Evolutionary conservation across 2,329 filamentous ascomycete genomes (phyloP).

Genomic region (Aspergillus sp.): DNA sequence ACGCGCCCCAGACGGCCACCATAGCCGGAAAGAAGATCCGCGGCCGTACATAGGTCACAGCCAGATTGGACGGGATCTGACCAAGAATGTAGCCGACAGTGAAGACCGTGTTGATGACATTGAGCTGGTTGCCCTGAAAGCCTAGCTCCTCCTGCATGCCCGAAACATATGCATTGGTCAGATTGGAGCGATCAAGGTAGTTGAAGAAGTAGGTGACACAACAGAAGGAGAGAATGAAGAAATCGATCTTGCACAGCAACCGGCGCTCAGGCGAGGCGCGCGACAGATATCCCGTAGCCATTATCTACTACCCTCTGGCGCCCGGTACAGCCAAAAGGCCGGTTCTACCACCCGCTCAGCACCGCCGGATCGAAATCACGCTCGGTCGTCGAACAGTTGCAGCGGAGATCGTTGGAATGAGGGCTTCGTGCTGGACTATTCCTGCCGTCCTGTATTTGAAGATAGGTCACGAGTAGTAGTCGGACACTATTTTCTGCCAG

Average conservation of each 20-base stretch:
- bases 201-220: slow-evolving; percentile 45
- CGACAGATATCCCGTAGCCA: neutral
- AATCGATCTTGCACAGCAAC: slow-evolving; percentile 45
- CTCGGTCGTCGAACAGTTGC: no score
- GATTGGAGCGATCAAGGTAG: slow-evolving; percentile 39
- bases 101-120: slow-evolving; percentile 18
- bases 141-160: slow-evolving; percentile 28
- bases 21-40: slow-evolving; percentile 20
- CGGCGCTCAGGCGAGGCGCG: slow-evolving; percentile 25
- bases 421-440: no score
- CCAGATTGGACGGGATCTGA: slow-evolving; percentile 17
- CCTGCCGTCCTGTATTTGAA: no score
- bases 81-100: slow-evolving; percentile 20
- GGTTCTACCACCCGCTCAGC: no score
- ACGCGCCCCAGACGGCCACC: slow-evolving; percentile 23
- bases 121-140: slow-evolving; percentile 24
- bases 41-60: slow-evolving; percentile 20
- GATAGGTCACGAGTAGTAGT: neutral
- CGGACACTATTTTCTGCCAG: neutral
- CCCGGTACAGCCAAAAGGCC: no score
- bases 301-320: no score
- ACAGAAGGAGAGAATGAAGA: slow-evolving; percentile 39
- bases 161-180: slow-evolving; percentile 42
- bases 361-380: no score
- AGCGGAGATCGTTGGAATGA: no score